Base-by-base conservation (phyloP, 2,329 filamentous ascomycete species). In the Kalmusia sp. region DNA sequence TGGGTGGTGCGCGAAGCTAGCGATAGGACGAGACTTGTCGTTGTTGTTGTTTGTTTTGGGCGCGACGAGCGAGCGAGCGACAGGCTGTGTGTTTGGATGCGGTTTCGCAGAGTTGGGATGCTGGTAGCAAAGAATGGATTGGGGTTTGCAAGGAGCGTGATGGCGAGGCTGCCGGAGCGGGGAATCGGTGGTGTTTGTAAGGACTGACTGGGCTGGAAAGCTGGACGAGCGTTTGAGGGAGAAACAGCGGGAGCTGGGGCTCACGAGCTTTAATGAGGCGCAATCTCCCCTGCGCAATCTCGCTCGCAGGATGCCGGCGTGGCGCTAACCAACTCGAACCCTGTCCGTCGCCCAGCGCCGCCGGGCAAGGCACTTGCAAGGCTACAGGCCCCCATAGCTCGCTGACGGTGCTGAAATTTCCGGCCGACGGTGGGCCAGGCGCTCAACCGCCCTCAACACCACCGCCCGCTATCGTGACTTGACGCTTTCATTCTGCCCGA, bases 261-360 rank as follows among this genome's bases (percentile, higher is more conserved):
- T 25, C 53, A 51, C 51, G 46, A 52, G 35, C 59, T 61, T 64
- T 59, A 58, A 61, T 58, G 58, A 61, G 60, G 54, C 54, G 62
- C 61, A 67, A 68, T 68, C 54, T 68, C n/a, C 65, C 62, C 58
- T 49, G 54, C 34, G 58, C 59, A 65, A 68, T 66, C 58, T 68
- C 63, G 63, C 57, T 37, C 31, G 45, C 17, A 11, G 34, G 25
- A 25, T 28, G 22, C 33, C 34, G 51, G 51, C 45, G 14, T 22
- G 38, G 45, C 53, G 49, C 49, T 56, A 49, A 34, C 49, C 43
- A 39, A n/a, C 25, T 28, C 48, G 24, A 45, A 14, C 41, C 41
- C 15, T 45, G 24, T 15, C n/a, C 7, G 44, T 21, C 15, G 46
- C 21, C 21, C 33, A 22, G 17, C 39, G 39, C 39, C 24, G 41